A percentile compares a stretch with the other conserved stretches of the same genome.
phyloP scores from a whole-genome alignment of 768 basidiomycete species.

The Phallus indusiatus region DNA sequence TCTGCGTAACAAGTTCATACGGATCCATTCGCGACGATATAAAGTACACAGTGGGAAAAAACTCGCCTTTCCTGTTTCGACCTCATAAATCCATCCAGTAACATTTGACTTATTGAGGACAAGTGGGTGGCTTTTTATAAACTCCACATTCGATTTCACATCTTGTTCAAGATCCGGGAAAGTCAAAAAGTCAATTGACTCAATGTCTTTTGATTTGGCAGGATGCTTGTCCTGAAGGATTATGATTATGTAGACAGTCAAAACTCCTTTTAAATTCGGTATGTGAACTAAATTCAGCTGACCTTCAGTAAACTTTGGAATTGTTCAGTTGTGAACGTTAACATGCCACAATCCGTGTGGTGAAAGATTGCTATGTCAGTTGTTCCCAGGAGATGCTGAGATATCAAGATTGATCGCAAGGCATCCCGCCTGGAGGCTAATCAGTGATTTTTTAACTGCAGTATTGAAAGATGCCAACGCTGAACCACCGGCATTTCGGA shows the following conservation, averaged over 20 bases:
- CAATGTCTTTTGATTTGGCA: conserved; percentile 21
- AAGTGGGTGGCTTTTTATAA: conserved; percentile 46
- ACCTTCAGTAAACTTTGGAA: conserved; percentile 43
- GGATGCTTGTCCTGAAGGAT: not conserved
- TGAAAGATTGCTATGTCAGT: conserved; percentile 59
- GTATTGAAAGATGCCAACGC: conserved; percentile 34
- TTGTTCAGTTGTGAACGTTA: conserved; percentile 44
- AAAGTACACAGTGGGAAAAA: not conserved
- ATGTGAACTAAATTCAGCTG: conserved; percentile 18
- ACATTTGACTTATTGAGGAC: conserved; percentile 43
- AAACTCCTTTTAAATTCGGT: too few relatives aligned
- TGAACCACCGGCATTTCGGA: conserved; percentile 63
- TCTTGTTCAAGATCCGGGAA: conserved; percentile 42
- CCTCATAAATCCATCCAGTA: conserved; percentile 62
- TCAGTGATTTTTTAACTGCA: not conserved
- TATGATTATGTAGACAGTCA: too few relatives aligned
- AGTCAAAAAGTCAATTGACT: conserved; percentile 47
- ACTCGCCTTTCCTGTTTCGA: conserved; percentile 49
- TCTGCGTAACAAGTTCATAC: not conserved
- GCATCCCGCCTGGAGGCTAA: conserved; percentile 42
- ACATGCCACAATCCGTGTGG: conserved; percentile 69
- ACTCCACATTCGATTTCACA: conserved; percentile 49
- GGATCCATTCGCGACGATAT: not conserved
- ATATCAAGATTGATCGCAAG: conserved; percentile 56
- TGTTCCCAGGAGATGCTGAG: conserved; percentile 64